These are phyloP conservation scores for Oryza punctata DNA, from an alignment of 176 grass and related monocot species.

Conservation along the genomic window DNA sequence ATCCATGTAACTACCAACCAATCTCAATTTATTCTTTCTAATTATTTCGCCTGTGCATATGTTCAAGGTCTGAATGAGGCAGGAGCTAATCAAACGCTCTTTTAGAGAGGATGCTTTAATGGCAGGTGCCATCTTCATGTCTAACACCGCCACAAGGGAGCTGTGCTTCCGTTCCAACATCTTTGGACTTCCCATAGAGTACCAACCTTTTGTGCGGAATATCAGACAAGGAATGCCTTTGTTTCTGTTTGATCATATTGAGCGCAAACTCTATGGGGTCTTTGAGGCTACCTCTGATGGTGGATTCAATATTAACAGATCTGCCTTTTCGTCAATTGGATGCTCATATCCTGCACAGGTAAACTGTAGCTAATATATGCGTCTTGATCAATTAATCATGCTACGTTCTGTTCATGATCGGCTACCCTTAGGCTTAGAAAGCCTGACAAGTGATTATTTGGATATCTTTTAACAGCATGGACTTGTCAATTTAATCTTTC, in stretches of 20 bases:
- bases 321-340: slow-evolving; percentile 12
- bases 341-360: slow-evolving; percentile 63
- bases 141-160: slow-evolving; percentile 52
- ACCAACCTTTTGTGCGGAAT: slow-evolving; percentile 41
- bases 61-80: slow-evolving; percentile 48
- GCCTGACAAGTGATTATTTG: not conserved
- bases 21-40: not conserved
- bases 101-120: slow-evolving; percentile 17
- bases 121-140: slow-evolving; percentile 74
- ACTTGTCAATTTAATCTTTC: not conserved
- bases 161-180: slow-evolving; percentile 41
- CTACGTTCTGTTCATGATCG: not conserved
- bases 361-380: slow-evolving; percentile 12
- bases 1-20: too few relatives aligned
- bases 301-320: slow-evolving; percentile 46
- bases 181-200: slow-evolving; percentile 45
- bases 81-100: not conserved
- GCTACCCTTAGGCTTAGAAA: slow-evolving; percentile 1
- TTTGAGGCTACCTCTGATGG: slow-evolving; percentile 61
- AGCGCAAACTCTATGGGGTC: slow-evolving; percentile 57
- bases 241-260: slow-evolving; percentile 64
- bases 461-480: not conserved
- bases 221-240: slow-evolving; percentile 57
- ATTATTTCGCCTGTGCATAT: not conserved
- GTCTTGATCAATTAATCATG: not conserved